Base-by-base conservation (phyloP, 768 basidiomycete genomes). In the Hygrophorus russula region DNA sequence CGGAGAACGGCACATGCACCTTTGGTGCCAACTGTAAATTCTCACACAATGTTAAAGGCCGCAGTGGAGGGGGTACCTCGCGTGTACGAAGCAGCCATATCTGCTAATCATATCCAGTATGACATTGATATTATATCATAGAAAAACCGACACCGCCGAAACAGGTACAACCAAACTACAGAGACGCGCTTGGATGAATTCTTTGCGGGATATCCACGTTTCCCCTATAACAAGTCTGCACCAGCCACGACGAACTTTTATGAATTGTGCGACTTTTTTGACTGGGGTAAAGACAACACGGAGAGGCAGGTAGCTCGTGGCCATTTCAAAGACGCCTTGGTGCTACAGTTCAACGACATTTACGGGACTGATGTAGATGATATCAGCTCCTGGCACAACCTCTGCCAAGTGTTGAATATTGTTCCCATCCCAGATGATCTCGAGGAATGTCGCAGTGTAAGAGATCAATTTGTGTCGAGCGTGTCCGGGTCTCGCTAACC, bases 351-450 rank as follows among this genome's bases (percentile, higher is more conserved):
- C 55, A 65, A 62, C 33, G 12, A 12, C 1, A 56, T 40, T 1
- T 69, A 59, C 38, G 66, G 66, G 0, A 61, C 50, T 1, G 58
- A 67, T 18, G 55, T 48, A 2, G 36, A 59, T 10, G 52, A 53
- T 38, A 42, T 66, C 13, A 39, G 18, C 33, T 14, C 24, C 15
- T 46, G 44, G 44, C 36, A 40, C 18, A 28, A 20, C 11, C 15
- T 46, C 20, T 9, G 58, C 40, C 39, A 28, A 0, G 51, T 51
- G 2, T 36, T 67, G 10, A 40, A 53, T 0, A 50, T 65, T 11
- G 28, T 50, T 13, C 63, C 63, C 2, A 46, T 63, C 10, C 62
- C 64, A 1, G 48, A 52, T 2, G 53, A 36, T 0, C 32, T 63
- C 14, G 27, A 46, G 10, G 54, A 38, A n/a, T 64, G 62, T 37